These are phyloP conservation scores for Oryza punctata DNA, from an alignment of 176 grass and related monocot genomes.

Conservation along the genomic window DNA sequence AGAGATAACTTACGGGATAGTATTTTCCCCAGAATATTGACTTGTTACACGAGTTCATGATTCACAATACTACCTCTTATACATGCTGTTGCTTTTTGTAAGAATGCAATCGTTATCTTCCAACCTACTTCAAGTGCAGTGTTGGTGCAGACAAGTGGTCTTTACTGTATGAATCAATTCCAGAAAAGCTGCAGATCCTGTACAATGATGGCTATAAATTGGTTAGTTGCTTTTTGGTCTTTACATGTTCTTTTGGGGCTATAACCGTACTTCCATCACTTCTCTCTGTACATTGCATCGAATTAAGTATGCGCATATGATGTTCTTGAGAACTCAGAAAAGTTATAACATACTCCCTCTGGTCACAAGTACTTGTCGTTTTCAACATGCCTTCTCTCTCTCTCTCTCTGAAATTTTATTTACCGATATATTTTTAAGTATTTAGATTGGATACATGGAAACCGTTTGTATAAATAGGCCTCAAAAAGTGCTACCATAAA, in stretches of 20 bases:
- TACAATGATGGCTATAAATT: constrained; percentile 76
- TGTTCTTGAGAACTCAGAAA: background rate
- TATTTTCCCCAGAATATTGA: constrained; percentile 5
- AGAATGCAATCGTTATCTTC: background rate
- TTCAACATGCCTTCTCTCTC: background rate
- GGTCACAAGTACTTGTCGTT: background rate
- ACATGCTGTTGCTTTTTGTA: constrained; percentile 5
- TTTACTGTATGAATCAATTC: constrained; percentile 72
- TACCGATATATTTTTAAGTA: background rate
- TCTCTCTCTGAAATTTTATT: background rate
- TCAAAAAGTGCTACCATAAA: background rate
- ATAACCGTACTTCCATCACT: background rate
- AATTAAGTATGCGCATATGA: constrained; percentile 12
- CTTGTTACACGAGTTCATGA: constrained; percentile 5
- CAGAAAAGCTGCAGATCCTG: constrained; percentile 68
- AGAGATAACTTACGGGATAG: background rate
- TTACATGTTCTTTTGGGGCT: constrained; percentile 11
- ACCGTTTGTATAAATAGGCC: background rate
- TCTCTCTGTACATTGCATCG: background rate
- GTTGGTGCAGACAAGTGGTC: constrained; percentile 83
- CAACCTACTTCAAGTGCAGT: constrained; percentile 48
- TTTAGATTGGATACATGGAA: background rate
- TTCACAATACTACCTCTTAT: background rate
- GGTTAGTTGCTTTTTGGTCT: constrained; percentile 54
- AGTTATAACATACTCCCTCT: background rate